Conservation (phyloP, 371 early-diverging fungal species). For the Circinella umbellata region DNA sequence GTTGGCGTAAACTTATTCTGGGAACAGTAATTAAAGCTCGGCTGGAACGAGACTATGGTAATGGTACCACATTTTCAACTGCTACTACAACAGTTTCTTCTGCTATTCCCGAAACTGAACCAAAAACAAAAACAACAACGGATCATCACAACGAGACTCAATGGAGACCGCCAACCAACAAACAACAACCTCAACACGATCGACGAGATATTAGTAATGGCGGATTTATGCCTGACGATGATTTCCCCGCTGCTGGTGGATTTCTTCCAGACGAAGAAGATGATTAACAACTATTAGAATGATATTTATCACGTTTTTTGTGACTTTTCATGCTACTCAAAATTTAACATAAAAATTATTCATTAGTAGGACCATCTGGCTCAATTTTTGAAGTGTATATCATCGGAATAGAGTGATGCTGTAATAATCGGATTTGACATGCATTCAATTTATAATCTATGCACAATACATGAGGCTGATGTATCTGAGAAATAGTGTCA, state of each 20-base stretch:
- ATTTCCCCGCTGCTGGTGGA: not conserved
- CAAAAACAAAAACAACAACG: not conserved
- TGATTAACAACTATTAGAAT: too few relatives aligned
- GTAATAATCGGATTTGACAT: too few relatives aligned
- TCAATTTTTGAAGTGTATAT: too few relatives aligned
- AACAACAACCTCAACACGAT: slow-evolving; percentile 1
- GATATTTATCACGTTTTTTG: too few relatives aligned
- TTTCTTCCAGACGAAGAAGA: too few relatives aligned
- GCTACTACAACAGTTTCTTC: not conserved
- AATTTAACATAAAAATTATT: too few relatives aligned
- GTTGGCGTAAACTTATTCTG: slow-evolving; percentile 70
- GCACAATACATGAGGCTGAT: too few relatives aligned
- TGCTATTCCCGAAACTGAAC: not conserved
- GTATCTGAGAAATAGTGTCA: too few relatives aligned
- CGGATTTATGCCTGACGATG: slow-evolving; percentile 14
- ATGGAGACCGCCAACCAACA: slow-evolving; percentile 20
- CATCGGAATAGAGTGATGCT: too few relatives aligned
- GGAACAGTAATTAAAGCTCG: slow-evolving; percentile 56
- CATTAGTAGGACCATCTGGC: too few relatives aligned
- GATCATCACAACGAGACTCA: slow-evolving; percentile 3
- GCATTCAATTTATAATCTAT: too few relatives aligned
- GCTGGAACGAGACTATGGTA: slow-evolving; percentile 59
- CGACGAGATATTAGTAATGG: slow-evolving; percentile 5
- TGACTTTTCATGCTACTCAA: too few relatives aligned
- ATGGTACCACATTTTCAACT: slow-evolving; percentile 15